Base-by-base conservation (phyloP, 2,329 filamentous ascomycete genomes). In the Pseudocercospora crystallina region DNA sequence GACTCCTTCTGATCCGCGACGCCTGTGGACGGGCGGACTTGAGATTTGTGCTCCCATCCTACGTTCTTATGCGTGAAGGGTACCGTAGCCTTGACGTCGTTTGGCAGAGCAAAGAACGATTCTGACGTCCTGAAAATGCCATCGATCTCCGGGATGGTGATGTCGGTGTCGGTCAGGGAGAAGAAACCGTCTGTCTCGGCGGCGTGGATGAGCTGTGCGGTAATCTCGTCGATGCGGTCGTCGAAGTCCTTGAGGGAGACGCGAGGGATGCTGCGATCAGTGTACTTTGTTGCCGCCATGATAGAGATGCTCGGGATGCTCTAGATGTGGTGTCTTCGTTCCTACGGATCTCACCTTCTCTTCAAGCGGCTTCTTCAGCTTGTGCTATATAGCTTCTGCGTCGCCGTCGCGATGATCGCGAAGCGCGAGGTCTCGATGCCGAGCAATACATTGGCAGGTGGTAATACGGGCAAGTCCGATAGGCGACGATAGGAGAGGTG, bases 131-230 rank as follows among this genome's bases (percentile, higher is more conserved):
- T 61, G 59, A 82, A 82, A 54, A 81, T 79, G 20, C 61, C 60
- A n/a, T 80, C 73, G 15, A 84, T 75, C 20, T 78, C 73, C 2
- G 67, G 55, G 15, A 63, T 57, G 2, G 74, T 66, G 55, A 84
- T 78, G n/a, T 75, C 78, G 54, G 83, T 81, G 60, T 82, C 72
- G 12, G 76, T 65, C 1, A 84, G 58, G 31, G 75, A 77, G 68
- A 84, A 84, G 71, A 84, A 83, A n/a, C 81, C 81, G 45, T 77
- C 76, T 7, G 78, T 78, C 57, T 83, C 80, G 2, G 81, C 79
- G 0, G 81, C 81, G 9, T 73, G 57, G 49, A 79, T 68, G 2
- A 84, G 71, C 53, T 82, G 65, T 1, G 64, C 46, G 0, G 80
- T 80, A 56, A 84, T 83, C 35, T 75, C 67, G 50, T 80, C 74